Percentiles rank a stretch among this genome's conserved stretches.
These are phyloP conservation scores for Melocanna baccifera DNA, from an alignment of 176 grass and related monocot genomes.

Conservation along the genomic window DNA sequence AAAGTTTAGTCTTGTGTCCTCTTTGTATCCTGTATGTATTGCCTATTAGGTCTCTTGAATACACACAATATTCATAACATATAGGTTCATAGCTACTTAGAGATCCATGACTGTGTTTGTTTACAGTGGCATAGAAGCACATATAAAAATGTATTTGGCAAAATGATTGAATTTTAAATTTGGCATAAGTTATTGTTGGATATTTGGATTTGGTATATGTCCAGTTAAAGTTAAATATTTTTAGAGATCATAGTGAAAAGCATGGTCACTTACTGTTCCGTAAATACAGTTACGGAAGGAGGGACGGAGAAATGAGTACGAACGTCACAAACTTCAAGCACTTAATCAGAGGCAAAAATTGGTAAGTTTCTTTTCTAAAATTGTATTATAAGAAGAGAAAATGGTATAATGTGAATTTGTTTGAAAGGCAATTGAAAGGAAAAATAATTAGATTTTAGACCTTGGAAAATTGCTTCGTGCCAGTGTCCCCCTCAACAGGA, in stretches of 20 bases:
- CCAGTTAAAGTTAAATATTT: background rate
- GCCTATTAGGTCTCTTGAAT: no score
- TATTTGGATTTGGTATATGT: background rate
- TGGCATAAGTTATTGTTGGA: background rate
- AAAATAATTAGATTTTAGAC: background rate
- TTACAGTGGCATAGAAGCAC: background rate
- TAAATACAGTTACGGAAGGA: constrained; percentile 74
- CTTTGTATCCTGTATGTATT: no score
- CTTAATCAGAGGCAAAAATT: constrained; percentile 95
- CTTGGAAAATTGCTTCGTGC: background rate
- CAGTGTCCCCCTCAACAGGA: background rate
- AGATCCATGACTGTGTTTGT: background rate
- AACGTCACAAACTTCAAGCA: constrained; percentile 94
- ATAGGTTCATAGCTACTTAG: background rate
- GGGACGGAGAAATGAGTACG: constrained; percentile 95
- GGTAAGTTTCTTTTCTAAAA: constrained; percentile 43
- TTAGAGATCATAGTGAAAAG: background rate
- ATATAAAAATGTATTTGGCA: background rate
- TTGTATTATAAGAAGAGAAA: background rate
- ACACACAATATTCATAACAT: no score
- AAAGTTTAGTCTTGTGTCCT: no score
- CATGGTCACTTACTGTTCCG: constrained; percentile 22
- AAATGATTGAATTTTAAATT: constrained; percentile 11
- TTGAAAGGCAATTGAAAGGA: background rate
- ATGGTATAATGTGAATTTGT: background rate